Evolutionary conservation across 2,329 filamentous ascomycete species (phyloP), one percentile per base, ranked within the genome.

Genomic region (Pseudopyrenochaeta lycopersici): DNA sequence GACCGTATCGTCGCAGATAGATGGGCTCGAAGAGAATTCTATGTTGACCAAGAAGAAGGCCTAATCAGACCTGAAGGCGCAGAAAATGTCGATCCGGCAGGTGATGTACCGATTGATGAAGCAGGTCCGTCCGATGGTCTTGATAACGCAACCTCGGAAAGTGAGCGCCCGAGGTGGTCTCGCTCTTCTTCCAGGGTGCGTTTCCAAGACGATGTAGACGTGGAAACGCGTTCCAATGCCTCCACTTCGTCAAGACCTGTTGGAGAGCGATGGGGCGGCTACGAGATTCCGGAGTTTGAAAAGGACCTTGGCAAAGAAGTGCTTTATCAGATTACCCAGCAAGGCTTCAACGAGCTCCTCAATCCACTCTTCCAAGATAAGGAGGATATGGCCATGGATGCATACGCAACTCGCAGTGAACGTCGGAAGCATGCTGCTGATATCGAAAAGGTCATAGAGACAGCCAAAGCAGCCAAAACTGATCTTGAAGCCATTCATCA

Each of bases 311-410:
- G 91, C 32, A 91, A 90, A 63, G 92, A 98, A 70, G 90, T 97
- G 3, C 80, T 98, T 1, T 97, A 96, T 68, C 91, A 97, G 72
- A 88, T 96, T 29, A 92, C 91, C 0, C 92, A 97, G 74, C 90
- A 97, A 74, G 90, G 92, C 0, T 91, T 97, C 78, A 97, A 98
- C 68, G 92, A 98, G 76, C 81, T 98, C 2, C 84, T 99, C 0
- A 91, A 98, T 68, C 84, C 88, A 1, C 82, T 99, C 0, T 99
- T 99, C 79, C 89, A 89, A 63, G 81, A 84, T 4, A 89, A 89
- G 60, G 94, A 98, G 74, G 88, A 93, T 58, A 74, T 91, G 15
- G 88, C 92, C 77, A 67, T 95, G 54, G 83, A 86, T 49, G 88
- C 88, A 10, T 84, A 85, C 17, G 64, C 61, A 20, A 71, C 68